These are phyloP conservation scores for Apiospora koreana DNA, from an alignment of 2,329 filamentous ascomycete genomes.

Conservation along the genomic window DNA sequence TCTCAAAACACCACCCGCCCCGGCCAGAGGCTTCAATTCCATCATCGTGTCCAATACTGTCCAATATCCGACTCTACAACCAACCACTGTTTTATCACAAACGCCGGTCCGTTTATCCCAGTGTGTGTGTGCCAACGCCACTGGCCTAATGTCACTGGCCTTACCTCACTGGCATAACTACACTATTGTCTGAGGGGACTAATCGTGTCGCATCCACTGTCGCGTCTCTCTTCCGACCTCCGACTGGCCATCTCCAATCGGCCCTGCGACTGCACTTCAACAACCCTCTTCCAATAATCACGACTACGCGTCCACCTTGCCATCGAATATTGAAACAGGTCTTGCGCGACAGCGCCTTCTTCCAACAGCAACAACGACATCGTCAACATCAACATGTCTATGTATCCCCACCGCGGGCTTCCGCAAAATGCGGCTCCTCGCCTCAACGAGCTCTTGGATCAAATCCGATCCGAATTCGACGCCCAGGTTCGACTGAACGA, in stretches of 20 bases:
- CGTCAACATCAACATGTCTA: constrained; percentile 63
- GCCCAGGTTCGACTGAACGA: constrained; percentile 77
- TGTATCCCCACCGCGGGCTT: constrained; percentile 92
- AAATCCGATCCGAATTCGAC: constrained; percentile 89
- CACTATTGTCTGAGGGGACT: constrained; percentile 7
- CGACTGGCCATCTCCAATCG: background rate
- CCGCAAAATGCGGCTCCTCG: constrained; percentile 59
- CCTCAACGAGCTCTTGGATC: constrained; percentile 88
- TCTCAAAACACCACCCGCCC: constrained; percentile 7
- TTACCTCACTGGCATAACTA: background rate
- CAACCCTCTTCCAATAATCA: background rate
- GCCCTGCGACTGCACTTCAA: background rate
- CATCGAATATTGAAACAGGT: constrained; percentile 12
- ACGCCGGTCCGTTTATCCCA: background rate
- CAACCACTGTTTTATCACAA: background rate
- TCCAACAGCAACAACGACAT: background rate
- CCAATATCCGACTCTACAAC: background rate
- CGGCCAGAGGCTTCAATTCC: constrained; percentile 7
- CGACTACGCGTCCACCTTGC: constrained; percentile 15
- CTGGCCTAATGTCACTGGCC: background rate
- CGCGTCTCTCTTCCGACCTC: background rate
- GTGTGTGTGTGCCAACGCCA: background rate
- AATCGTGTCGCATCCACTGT: background rate
- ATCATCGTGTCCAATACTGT: background rate
- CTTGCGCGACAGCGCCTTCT: background rate